Evolutionary conservation across 2,329 filamentous ascomycete genomes (phyloP).

Genomic region (Paraphaeosphaeria minitans): DNA sequence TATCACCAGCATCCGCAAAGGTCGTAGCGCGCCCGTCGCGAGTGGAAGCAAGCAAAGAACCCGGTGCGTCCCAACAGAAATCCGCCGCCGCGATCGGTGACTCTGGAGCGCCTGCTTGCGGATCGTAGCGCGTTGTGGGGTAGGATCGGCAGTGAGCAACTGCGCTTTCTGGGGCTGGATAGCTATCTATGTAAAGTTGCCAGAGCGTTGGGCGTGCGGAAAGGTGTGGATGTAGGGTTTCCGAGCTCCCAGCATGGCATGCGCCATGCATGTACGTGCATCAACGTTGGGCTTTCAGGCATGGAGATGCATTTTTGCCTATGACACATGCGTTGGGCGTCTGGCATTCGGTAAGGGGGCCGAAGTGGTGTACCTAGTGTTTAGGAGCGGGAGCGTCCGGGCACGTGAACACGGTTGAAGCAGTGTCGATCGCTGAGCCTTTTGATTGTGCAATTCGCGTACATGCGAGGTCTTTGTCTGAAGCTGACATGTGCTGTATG

Average conservation of each 20-base stretch:
- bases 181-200: not conserved
- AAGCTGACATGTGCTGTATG: no score
- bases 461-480: not conserved
- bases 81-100: not conserved
- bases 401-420: not conserved
- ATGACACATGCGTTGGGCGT: not conserved
- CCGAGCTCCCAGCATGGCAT: not conserved
- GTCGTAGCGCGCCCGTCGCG: not conserved
- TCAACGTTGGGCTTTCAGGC: not conserved
- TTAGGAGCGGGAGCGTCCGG: not conserved
- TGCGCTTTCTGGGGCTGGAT: not conserved
- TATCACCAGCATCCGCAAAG: conserved; percentile 1
- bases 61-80: conserved; percentile 6
- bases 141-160: not conserved
- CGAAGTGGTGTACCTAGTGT: not conserved
- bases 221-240: not conserved
- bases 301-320: not conserved
- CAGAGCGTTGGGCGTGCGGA: not conserved
- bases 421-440: no score
- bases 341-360: not conserved
- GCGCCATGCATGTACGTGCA: no score
- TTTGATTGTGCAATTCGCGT: not conserved
- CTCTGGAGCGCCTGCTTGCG: not conserved
- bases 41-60: not conserved
- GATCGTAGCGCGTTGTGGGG: conserved; percentile 1